phyloP scores from a whole-genome alignment of 768 basidiomycete genomes.

The Lepiota venenata region DNA sequence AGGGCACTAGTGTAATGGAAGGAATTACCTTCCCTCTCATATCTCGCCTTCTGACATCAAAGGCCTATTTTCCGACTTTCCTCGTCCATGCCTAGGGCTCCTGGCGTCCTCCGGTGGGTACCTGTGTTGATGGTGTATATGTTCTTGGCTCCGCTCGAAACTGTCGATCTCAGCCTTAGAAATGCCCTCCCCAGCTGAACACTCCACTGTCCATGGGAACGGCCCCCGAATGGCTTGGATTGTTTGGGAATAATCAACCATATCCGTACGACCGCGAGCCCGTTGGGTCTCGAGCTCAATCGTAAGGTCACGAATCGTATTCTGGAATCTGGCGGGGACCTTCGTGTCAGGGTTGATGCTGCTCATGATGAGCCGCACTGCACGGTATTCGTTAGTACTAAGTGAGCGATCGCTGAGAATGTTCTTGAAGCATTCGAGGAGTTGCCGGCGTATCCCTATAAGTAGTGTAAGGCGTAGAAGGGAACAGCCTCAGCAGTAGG shows the following conservation, averaged over 20 bases:
- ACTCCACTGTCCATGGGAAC: not conserved
- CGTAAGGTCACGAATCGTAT: not conserved
- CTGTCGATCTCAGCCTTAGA: not conserved
- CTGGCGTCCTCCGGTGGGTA: not conserved
- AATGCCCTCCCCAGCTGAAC: not conserved
- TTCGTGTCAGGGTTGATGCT: not conserved
- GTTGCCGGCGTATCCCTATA: not conserved
- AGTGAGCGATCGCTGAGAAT: not conserved
- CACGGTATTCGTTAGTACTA: not conserved
- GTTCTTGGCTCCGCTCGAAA: not conserved
- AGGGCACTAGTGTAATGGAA: too few species aligned
- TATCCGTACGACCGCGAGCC: not conserved
- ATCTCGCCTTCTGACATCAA: not conserved
- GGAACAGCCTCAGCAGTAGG: not conserved
- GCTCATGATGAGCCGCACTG: not conserved
- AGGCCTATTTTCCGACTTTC: not conserved
- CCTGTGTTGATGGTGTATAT: not conserved
- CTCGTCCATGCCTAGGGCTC: not conserved
- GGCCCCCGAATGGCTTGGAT: not conserved
- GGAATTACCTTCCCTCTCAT: not conserved
- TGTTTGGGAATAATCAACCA: not conserved
- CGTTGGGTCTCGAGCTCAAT: not conserved
- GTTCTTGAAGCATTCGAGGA: slow-evolving; percentile 3
- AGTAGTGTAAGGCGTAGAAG: not conserved
- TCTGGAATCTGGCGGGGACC: not conserved